Base-by-base conservation (phyloP, 2,329 filamentous ascomycete species). In the Phialophora verrucosa region DNA sequence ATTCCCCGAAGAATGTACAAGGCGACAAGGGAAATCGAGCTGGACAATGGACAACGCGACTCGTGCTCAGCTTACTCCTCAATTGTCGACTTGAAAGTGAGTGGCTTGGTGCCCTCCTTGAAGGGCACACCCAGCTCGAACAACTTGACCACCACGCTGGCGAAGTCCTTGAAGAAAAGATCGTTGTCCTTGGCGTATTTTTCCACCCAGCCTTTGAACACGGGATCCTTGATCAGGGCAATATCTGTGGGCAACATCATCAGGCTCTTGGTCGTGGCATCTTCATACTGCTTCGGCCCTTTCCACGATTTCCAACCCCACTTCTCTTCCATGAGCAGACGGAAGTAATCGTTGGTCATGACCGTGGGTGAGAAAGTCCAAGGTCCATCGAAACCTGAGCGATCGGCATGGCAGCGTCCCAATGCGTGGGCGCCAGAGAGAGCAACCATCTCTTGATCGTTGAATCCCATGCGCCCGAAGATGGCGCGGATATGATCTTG, bases 191-290 rank as follows among this genome's bases (percentile, higher is more conserved):
- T 92, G 75, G 94, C 93, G 78, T 97, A 98, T 78, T 89, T 88
- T 80, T 96, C 88, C 32, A 94, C 91, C 75, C 87, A 89, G 76
- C 87, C 83, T 81, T 86, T 88, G 85, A 98, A 96, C 72, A 84
- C 84, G 86, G 94, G 94, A 82, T 98, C 94, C 82, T 93, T 87
- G 76, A 96, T 82, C 64, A 98, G 84, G 64, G 90, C 90, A 81
- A 96, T 88, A 76, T 99, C 94, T 71, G 92, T 91, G 61, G 95
- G 95, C 79, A 99, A 84, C 94, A 99, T 98, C 95, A 99, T 98
- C 74, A 98, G 83, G 50, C 85, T 85, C 87, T 96, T 93, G 75
- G 90, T 92, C 76, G 84, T 87, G 83, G 91, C 91, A 82, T 98
- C 93, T 82, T 96, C 89, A 78, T 90, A 94, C 86, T 96, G 93